These are phyloP conservation scores for Skeletonema grethae DNA, from an alignment of 108 stramenopile genomes.

Conservation along the genomic window DNA sequence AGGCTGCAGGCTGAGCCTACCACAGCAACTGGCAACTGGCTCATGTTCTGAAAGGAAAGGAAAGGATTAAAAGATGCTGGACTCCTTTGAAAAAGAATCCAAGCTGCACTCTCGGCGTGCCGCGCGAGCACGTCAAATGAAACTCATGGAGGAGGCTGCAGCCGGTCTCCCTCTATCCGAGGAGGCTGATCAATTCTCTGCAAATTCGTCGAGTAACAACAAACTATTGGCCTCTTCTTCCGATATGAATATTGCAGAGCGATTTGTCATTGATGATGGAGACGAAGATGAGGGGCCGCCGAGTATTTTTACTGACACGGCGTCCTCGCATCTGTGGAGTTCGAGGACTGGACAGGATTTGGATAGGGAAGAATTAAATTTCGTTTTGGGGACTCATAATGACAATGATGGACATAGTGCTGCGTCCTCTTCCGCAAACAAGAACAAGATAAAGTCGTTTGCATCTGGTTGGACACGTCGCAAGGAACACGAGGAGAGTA, in stretches of 20 bases:
- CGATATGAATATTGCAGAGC: background rate
- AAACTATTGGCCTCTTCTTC: background rate
- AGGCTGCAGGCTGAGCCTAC: no score
- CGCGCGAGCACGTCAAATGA: conserved; percentile 39
- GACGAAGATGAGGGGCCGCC: conserved; percentile 12
- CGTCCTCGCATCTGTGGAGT: conserved; percentile 2
- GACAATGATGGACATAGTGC: background rate
- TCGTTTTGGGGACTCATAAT: conserved; percentile 16
- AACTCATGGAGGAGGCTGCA: conserved; percentile 50
- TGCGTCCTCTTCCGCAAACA: background rate
- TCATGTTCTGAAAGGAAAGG: no score
- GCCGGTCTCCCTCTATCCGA: conserved; percentile 16
- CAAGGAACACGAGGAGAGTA: conserved; percentile 21
- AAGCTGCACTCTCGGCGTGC: conserved; percentile 35
- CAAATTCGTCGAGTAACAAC: background rate
- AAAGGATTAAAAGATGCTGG: background rate
- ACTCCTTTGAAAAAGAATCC: conserved; percentile 51
- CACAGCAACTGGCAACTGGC: no score
- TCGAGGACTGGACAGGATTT: background rate
- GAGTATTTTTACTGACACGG: background rate
- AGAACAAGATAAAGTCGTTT: background rate
- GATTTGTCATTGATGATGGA: conserved; percentile 15
- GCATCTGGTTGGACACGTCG: background rate
- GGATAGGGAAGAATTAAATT: conserved; percentile 16
- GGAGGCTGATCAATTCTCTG: background rate